Percentiles rank a stretch among this genome's conserved stretches.
Conservation (phyloP, 148 eudicot genomes). For the Diospyros lotus region DNA sequence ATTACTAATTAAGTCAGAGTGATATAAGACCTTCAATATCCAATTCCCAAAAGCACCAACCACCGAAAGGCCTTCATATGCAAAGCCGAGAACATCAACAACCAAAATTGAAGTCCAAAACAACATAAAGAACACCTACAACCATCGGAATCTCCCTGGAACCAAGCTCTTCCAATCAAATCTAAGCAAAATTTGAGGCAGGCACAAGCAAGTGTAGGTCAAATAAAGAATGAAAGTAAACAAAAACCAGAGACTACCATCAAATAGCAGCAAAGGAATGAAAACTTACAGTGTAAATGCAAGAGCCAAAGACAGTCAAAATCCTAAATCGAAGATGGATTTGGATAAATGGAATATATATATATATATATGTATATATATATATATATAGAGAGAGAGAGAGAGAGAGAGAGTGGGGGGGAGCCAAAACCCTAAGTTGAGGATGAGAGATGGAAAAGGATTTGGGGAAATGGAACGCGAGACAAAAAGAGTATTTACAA, state of each 20-base stretch:
- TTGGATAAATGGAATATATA: too few relatives aligned
- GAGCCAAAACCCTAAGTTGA: too few relatives aligned
- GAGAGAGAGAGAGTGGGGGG: too few relatives aligned
- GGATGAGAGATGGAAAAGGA: too few relatives aligned
- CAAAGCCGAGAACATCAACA: slow-evolving; percentile 4
- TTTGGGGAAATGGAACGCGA: too few relatives aligned
- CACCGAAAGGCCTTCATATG: neutral
- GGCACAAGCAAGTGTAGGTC: neutral
- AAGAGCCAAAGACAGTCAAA: slow-evolving; percentile 1
- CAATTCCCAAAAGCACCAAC: slow-evolving; percentile 8
- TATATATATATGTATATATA: too few relatives aligned
- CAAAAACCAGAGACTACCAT: neutral
- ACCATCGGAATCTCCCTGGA: neutral
- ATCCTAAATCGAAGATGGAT: slow-evolving; percentile 17
- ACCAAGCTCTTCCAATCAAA: neutral
- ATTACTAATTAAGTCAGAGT: neutral
- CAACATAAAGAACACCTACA: neutral
- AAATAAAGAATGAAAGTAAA: neutral
- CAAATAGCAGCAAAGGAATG: neutral
- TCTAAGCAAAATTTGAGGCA: neutral
- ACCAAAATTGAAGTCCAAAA: neutral
- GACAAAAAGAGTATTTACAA: too few relatives aligned
- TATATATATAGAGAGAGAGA: too few relatives aligned
- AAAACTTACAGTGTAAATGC: slow-evolving; percentile 3
- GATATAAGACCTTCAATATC: neutral